Evolutionary conservation across 2,329 filamentous ascomycete genomes (phyloP), one percentile per base, ranked within the genome.

Genomic region (Aspergillus sp.): DNA sequence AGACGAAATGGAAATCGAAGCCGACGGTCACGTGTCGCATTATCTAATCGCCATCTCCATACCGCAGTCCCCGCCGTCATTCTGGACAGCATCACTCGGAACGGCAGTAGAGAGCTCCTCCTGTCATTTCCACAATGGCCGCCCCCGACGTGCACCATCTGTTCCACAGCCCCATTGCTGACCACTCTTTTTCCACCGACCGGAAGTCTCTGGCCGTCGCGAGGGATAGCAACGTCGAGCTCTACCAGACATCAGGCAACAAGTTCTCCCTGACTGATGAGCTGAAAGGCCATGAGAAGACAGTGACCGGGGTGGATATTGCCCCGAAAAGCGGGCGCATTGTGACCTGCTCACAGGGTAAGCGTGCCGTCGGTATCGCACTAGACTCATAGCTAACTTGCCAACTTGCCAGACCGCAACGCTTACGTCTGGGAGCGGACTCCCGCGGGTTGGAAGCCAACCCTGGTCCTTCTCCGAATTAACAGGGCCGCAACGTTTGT

Each of bases 61-160:
- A n/a, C n/a, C n/a, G n/a, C n/a, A n/a, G n/a, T n/a, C n/a, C n/a
- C n/a, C n/a, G n/a, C n/a, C n/a, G n/a, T n/a, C n/a, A n/a, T n/a
- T n/a, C n/a, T n/a, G n/a, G n/a, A n/a, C n/a, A n/a, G n/a, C n/a
- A n/a, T n/a, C n/a, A n/a, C n/a, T n/a, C n/a, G n/a, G n/a, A n/a
- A n/a, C n/a, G 83, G 74, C 91, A 95, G 91, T 96, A 81, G 91
- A 96, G 91, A 93, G 86, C 76, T 84, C 69, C 85, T 93, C 86
- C 85, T 91, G 86, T 83, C 80, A 71, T 67, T 36, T 36, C 26
- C 60, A 72, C 33, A 39, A 96, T 96, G 89, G 71, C 84, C 34
- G 61, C 80, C 39, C 85, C 88, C 44, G 85, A 96, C 72, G 83
- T 93, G 37, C 86, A 96, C 66, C 88, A 96, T 56, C 81, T 98